Conservation (phyloP, 140 eudicot species). For the Stevia rebaudiana region DNA sequence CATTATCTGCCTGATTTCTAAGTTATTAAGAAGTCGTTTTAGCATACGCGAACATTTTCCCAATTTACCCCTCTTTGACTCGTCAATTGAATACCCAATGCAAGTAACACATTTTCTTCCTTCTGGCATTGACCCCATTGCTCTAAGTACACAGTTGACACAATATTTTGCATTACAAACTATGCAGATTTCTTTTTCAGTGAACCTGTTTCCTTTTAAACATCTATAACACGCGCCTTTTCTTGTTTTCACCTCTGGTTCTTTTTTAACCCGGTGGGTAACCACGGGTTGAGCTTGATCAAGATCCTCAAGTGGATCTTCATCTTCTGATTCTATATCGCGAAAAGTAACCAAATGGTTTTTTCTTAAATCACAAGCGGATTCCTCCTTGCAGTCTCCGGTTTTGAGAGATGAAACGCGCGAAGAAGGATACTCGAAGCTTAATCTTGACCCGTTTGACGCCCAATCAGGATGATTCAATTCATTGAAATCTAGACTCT, state of each 20-base stretch:
- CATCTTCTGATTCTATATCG: conserved; percentile 63
- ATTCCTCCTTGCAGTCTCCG: conserved; percentile 41
- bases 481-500: conserved; percentile 48
- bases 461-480: conserved; percentile 57
- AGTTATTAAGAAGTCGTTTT: conserved; percentile 73
- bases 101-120: conserved; percentile 95
- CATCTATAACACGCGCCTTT: conserved; percentile 93
- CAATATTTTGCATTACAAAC: conserved; percentile 98
- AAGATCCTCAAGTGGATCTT: conserved; percentile 37
- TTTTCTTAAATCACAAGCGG: conserved; percentile 41
- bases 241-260: conserved; percentile 51
- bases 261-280: conserved; percentile 40
- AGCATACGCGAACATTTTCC: conserved; percentile 94
- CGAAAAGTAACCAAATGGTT: conserved; percentile 49
- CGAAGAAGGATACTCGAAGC: conserved; percentile 75
- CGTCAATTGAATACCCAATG: conserved; percentile 81
- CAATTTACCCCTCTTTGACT: conserved; percentile 67
- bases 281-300: conserved; percentile 31
- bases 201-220: conserved; percentile 71
- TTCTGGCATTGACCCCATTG: conserved; percentile 99
- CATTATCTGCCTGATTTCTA: conserved; percentile 84
- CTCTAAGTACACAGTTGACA: conserved; percentile 83
- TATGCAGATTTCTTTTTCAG: conserved; percentile 89
- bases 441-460: conserved; percentile 59
- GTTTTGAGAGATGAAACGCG: conserved; percentile 50